Evolutionary conservation across 2,329 filamentous ascomycete species (phyloP).

Genomic region (Cladobotryum mycophilum): DNA sequence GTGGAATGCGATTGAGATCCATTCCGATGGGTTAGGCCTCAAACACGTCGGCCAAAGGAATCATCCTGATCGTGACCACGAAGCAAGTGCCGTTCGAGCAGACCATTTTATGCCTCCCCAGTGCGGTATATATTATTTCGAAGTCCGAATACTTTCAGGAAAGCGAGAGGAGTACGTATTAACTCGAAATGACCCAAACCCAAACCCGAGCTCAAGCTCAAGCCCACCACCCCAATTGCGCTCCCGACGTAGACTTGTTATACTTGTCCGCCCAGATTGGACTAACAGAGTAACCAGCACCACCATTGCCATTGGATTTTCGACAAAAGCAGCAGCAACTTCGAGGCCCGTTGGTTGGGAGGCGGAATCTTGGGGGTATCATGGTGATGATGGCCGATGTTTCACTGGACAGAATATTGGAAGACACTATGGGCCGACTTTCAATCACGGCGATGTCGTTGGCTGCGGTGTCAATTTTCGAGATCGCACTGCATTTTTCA

Average conservation of each 20-base stretch:
- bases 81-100: conserved; percentile 75
- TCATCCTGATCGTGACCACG: conserved; percentile 53
- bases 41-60: conserved; percentile 46
- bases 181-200: too few relatives aligned
- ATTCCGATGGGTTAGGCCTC: conserved; percentile 67
- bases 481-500: conserved; percentile 61
- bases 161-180: conserved; percentile 50
- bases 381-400: conserved; percentile 60
- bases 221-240: too few relatives aligned
- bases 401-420: conserved; percentile 53
- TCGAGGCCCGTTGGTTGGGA: conserved; percentile 61
- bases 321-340: conserved; percentile 45
- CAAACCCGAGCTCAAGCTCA: too few relatives aligned
- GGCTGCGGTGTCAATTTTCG: conserved; percentile 63
- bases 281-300: conserved; percentile 35
- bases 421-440: conserved; percentile 51
- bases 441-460: conserved; percentile 51
- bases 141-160: conserved; percentile 51
- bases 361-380: conserved; percentile 61
- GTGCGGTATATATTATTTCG: conserved; percentile 93
- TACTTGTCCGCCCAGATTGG: not conserved
- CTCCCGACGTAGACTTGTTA: too few relatives aligned
- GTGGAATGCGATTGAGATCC: conserved; percentile 64
- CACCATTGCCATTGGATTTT: conserved; percentile 59
- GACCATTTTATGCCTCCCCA: conserved; percentile 83